phyloP scores from a whole-genome alignment of 2,329 filamentous ascomycete species.

The Cytospora chrysosperma region DNA sequence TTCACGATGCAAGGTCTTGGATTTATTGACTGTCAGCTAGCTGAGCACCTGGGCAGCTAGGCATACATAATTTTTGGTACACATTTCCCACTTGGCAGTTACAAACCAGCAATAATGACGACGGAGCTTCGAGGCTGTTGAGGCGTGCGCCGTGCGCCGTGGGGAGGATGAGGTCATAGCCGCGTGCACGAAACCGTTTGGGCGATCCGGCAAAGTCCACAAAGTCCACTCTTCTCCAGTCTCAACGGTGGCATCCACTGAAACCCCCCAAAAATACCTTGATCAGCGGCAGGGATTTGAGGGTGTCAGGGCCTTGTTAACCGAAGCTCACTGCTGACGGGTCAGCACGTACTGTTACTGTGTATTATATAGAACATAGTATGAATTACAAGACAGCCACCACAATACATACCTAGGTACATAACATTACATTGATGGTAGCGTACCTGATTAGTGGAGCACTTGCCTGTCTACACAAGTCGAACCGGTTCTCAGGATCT shows the following conservation, averaged over 20 bases:
- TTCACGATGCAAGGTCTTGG: no score
- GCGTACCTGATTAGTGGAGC: background rate
- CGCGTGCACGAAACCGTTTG: conserved; percentile 15
- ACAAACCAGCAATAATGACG: background rate
- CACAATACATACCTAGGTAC: background rate
- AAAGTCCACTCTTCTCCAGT: background rate
- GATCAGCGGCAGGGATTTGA: background rate
- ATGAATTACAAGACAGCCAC: no score
- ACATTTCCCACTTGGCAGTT: no score
- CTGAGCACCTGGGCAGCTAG: no score
- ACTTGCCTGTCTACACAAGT: background rate
- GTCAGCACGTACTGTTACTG: no score
- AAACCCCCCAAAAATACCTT: no score
- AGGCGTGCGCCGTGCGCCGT: background rate
- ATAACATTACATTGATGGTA: background rate
- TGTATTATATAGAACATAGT: no score
- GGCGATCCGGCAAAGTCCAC: background rate
- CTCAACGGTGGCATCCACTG: background rate
- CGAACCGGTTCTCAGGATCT: background rate
- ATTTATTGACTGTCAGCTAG: background rate
- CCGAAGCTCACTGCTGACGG: background rate
- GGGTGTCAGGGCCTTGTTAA: no score
- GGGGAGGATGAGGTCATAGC: conserved; percentile 24
- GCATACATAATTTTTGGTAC: no score
- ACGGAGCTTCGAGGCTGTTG: background rate